Base-by-base conservation (phyloP, 208 protist genomes). In the Leishmania aethiopica region DNA sequence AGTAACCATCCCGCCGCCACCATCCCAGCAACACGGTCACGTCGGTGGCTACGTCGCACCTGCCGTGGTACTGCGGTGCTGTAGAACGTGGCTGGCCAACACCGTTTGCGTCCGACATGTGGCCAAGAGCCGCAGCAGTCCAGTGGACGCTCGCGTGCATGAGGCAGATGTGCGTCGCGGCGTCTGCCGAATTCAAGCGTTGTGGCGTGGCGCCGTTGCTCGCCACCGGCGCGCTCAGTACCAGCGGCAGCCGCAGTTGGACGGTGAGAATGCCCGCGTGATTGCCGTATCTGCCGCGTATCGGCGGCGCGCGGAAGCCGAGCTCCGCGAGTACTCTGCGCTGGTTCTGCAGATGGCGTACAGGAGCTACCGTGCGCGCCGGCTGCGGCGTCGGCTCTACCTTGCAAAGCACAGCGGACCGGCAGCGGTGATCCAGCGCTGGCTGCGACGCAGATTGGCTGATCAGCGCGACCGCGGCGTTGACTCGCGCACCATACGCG, bases 291-390 rank as follows among this genome's bases (percentile, higher is more conserved):
- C 40, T 0, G 4, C 37, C 0, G 62, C 10, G 3, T 3, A 79
- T 8, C 72, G 7, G 8, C 79, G 45, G 25, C 64, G 79, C 13
- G 62, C 69, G 13, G 87, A 90, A 13, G 77, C 40, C 2, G 86
- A 94, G 73, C 75, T 72, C 19, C 83, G 78, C n/a, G 88, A 89
- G 35, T 95, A 94, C 81, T 87, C 93, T 1, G 93, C 90, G 32
- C 67, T 94, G 64, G 88, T 94, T 2, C 85, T 97, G 74, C 93
- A 96, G 79, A 71, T 84, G 17, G 81, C 81, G 42, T 84, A 86
- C 47, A 91, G 92, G 19, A 73, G 84, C 51, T 42, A 76, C 57
- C 55, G 62, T 42, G 91, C 92, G 10, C 86, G 89, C 10, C 78
- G 64, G 10, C 37, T 15, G 17, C 78, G 49, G 45, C 62, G 53